Conservation (phyloP, 2,329 filamentous ascomycete species). For the Colletotrichum australisinense region DNA sequence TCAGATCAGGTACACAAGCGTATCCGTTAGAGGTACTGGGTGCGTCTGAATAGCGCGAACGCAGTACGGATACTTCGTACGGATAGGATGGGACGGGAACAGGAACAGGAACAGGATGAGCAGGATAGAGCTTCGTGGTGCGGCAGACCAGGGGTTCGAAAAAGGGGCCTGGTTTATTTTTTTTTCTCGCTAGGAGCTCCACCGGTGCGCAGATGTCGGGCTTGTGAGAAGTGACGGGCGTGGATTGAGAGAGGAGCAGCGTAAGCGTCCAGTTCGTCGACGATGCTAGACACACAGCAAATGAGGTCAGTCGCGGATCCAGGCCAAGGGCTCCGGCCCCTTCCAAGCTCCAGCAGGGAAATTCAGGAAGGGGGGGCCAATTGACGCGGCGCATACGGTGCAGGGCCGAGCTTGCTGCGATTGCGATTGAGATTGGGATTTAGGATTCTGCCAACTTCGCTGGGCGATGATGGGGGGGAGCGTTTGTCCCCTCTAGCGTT, state of each 20-base stretch:
- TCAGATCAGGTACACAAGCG: conserved; percentile 7
- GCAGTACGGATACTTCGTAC: neutral
- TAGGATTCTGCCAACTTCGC: neutral
- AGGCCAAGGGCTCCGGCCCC: conserved; percentile 19
- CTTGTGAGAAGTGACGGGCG: conserved; percentile 19
- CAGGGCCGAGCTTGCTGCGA: conserved; percentile 22
- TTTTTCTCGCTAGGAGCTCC: conserved; percentile 27
- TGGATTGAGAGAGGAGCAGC: conserved; percentile 8
- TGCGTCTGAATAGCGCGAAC: neutral
- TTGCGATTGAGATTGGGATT: neutral
- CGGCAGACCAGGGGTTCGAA: conserved; percentile 28
- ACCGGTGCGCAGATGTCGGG: conserved; percentile 28
- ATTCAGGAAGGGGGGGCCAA: conserved; percentile 22
- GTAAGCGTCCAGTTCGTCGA: conserved; percentile 20
- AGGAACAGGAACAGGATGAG: neutral
- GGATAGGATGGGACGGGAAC: neutral
- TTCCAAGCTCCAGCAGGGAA: neutral
- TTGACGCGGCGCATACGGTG: conserved; percentile 16
- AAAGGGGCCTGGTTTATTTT: conserved; percentile 16
- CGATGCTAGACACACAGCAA: conserved; percentile 31
- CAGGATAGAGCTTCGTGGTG: conserved; percentile 31
- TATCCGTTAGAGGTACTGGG: conserved; percentile 9
- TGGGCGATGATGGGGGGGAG: neutral
- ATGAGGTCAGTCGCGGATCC: conserved; percentile 34
- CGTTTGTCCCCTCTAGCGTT: neutral